Base-by-base conservation (phyloP, 2,329 filamentous ascomycete genomes). In the Fragosphaeria purpurea region DNA sequence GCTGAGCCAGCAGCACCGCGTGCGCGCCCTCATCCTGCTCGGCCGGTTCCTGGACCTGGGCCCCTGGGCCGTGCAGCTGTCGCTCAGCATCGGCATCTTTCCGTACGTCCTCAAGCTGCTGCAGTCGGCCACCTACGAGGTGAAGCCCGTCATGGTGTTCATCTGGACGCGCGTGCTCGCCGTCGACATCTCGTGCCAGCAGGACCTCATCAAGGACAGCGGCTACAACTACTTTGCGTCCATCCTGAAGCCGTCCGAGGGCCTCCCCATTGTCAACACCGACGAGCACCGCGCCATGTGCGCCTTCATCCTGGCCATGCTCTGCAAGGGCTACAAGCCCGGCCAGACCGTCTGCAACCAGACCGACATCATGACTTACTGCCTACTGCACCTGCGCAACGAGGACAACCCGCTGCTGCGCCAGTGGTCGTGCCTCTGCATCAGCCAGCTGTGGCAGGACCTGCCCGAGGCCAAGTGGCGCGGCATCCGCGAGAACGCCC, bases 211-310 rank as follows among this genome's bases (percentile, higher is more conserved):
- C 59, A 97, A 97, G 67, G 93, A 98, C 63, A 95, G 90, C 60
- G 93, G 93, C 6, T 97, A 95, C 62, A 88, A 88, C 61, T 98
- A 98, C 69, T 98, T 98, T 65, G 89, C 93, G 48, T 85, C 84
- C 55, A 95, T 97, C 48, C 77, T 97, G 56, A 91, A 90, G 61
- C 88, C 90, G 2, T 79, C 80, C 8, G 88, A 90, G 56, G 80
- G 81, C 2, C 83, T 97, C 46, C 88, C 89, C 0, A 85, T 95
- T 30, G 82, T 85, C 37, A 94, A 96, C 62, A 83, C 83, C 50
- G 88, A 89, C 58, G 93, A 97, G 68, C 93, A 98, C 71, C 88
- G 94, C 62, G 93, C 93, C 42, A 98, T 98, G 93, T 97, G 93
- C 65, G 90, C 93, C 2, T 98, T 98, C 63, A 95, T 98, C 55